Percentiles rank a stretch among this genome's conserved stretches.
Evolutionary conservation across 495 filamentous ascomycete species (phyloP).

Genomic region (Parmelia sp.): DNA sequence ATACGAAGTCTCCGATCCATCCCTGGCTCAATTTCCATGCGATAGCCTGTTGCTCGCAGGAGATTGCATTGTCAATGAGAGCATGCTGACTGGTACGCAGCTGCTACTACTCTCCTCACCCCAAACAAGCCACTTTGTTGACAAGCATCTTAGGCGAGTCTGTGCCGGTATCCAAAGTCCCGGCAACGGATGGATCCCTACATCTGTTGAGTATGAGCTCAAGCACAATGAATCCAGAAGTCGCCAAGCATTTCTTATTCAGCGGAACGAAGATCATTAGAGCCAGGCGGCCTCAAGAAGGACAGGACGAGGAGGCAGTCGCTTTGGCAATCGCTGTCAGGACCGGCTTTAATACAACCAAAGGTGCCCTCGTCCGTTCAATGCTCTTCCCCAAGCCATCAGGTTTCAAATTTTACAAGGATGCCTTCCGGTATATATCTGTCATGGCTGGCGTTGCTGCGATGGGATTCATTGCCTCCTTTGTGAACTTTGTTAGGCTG

Average conservation of each 20-base stretch:
- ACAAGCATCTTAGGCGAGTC: constrained; percentile 64
- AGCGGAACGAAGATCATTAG: constrained; percentile 93
- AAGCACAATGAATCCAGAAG: constrained; percentile 67
- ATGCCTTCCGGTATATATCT: constrained; percentile 96
- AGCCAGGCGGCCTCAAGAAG: constrained; percentile 78
- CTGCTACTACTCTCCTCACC: background rate
- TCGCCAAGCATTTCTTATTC: constrained; percentile 86
- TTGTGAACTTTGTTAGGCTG: constrained; percentile 86
- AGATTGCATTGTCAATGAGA: constrained; percentile 98
- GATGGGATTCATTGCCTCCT: constrained; percentile 81
- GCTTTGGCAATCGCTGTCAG: constrained; percentile 86
- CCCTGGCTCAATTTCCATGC: constrained; percentile 85
- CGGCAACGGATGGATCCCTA: constrained; percentile 77
- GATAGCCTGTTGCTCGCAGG: constrained; percentile 89
- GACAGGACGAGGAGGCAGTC: constrained; percentile 79
- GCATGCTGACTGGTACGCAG: constrained; percentile 83
- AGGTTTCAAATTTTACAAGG: constrained; percentile 95
- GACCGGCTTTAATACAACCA: constrained; percentile 96
- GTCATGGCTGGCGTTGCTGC: constrained; percentile 90
- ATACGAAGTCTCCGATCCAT: constrained; percentile 94
- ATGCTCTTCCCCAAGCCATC: constrained; percentile 99
- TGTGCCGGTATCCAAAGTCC: constrained; percentile 88
- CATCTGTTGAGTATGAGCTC: constrained; percentile 65
- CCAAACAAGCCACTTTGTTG: constrained; percentile 17
- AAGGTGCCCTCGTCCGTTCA: constrained; percentile 89